A percentile compares a stretch with the other conserved stretches of the same genome.
phyloP scores from a whole-genome alignment of 2,329 filamentous ascomycete genomes.

The Thelonectria rubi region DNA sequence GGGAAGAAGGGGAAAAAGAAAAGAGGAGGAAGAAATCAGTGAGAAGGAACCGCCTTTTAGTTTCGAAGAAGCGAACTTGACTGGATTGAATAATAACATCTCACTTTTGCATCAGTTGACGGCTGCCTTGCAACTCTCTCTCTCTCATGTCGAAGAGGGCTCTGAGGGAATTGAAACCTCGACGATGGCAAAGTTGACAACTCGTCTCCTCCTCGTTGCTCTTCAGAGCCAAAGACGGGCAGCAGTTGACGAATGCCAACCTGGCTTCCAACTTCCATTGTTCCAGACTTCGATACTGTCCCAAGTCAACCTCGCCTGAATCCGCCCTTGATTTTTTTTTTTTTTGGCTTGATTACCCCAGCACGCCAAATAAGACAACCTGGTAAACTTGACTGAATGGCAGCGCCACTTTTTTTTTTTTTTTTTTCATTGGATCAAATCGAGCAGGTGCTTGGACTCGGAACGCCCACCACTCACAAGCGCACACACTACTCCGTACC shows the following conservation, averaged over 20 bases:
- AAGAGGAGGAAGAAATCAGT: conserved; percentile 7
- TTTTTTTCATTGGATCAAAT: conserved; percentile 1
- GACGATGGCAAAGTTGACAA: no score
- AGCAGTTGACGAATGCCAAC: no score
- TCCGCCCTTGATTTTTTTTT: neutral
- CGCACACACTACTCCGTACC: conserved; percentile 20
- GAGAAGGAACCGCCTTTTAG: conserved; percentile 42
- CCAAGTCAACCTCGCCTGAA: conserved; percentile 25
- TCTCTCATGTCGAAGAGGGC: no score
- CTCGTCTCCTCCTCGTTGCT: no score
- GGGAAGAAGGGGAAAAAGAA: conserved; percentile 14
- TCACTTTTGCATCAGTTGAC: conserved; percentile 32
- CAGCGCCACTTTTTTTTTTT: conserved; percentile 20
- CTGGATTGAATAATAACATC: neutral
- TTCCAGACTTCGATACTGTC: conserved; percentile 1
- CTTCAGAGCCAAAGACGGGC: no score
- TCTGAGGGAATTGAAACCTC: no score
- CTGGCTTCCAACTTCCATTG: no score
- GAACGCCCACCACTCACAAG: conserved; percentile 20
- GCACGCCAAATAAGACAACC: no score
- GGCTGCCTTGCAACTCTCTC: conserved; percentile 5
- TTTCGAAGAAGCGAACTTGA: conserved; percentile 41
- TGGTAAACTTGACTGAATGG: conserved; percentile 13
- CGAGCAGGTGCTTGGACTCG: no score
- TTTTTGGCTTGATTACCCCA: conserved; percentile 3